phyloP scores from a whole-genome alignment of 2,329 filamentous ascomycete genomes.

The Nemania abortiva region DNA sequence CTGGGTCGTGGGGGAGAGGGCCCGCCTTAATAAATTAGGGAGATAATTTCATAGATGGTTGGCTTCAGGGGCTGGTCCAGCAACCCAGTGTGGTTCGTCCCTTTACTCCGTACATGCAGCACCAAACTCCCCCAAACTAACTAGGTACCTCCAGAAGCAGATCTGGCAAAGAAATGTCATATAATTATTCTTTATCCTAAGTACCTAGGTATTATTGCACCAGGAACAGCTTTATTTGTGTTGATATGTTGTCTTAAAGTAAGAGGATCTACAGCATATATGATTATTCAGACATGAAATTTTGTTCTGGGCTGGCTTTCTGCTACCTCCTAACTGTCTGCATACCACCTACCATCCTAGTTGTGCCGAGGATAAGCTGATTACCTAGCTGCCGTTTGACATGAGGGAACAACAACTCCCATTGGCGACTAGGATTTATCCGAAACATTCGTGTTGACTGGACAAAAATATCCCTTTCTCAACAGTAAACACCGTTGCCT shows the following conservation, averaged over 20 bases:
- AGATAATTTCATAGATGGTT: slow-evolving; percentile 40
- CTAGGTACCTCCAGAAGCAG: no score
- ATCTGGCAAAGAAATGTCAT: no score
- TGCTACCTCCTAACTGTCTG: neutral
- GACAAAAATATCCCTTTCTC: slow-evolving; percentile 17
- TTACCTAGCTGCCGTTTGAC: slow-evolving; percentile 12
- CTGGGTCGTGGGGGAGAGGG: slow-evolving; percentile 34
- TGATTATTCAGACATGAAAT: no score
- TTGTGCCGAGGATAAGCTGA: slow-evolving; percentile 14
- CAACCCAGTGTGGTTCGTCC: slow-evolving; percentile 12
- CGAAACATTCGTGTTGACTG: slow-evolving; percentile 33
- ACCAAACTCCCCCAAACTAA: no score
- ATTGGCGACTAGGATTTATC: slow-evolving; percentile 31
- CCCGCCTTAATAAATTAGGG: slow-evolving; percentile 43
- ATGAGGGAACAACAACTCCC: slow-evolving; percentile 1
- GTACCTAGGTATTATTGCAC: no score
- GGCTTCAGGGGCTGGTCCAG: slow-evolving; percentile 40
- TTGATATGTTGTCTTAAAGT: no score
- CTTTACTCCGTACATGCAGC: no score
- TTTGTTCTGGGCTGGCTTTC: no score
- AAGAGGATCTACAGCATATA: no score
- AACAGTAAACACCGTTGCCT: slow-evolving; percentile 28
- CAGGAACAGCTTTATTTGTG: no score
- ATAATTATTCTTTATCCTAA: no score
- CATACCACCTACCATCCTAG: neutral